Percentiles rank a stretch among this genome's conserved stretches.
Evolutionary conservation across 192 early-diverging fungal species (phyloP).

Genomic region (Paraglomus brasilianum): DNA sequence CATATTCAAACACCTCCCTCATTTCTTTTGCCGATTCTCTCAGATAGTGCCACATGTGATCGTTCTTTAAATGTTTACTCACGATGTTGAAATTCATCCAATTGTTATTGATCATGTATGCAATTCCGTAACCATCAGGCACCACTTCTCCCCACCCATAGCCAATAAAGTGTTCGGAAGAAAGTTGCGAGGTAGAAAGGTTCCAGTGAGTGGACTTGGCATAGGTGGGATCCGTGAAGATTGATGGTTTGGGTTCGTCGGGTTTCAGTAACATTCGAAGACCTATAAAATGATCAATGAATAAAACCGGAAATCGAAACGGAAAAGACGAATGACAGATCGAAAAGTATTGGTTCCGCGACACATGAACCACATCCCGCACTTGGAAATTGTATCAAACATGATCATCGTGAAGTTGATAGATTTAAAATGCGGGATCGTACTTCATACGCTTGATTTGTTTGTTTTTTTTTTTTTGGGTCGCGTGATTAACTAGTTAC

Average conservation of each 20-base stretch:
- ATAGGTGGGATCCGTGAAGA: constrained; percentile 88
- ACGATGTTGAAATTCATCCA: constrained; percentile 86
- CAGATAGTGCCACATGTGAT: constrained; percentile 76
- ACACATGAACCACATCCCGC: no score
- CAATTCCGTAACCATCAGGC: constrained; percentile 87
- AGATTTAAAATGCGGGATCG: no score
- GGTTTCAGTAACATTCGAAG: constrained; percentile 75
- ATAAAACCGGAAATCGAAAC: neutral
- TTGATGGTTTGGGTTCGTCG: constrained; percentile 73
- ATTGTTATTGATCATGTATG: constrained; percentile 92
- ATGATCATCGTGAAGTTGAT: no score
- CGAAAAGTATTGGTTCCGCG: no score
- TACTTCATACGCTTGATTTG: no score
- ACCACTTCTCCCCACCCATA: constrained; percentile 90
- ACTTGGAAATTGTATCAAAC: no score
- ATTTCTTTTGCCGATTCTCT: constrained; percentile 89
- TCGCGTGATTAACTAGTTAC: neutral
- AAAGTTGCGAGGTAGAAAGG: constrained; percentile 89
- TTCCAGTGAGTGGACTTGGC: constrained; percentile 83
- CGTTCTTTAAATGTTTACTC: constrained; percentile 58
- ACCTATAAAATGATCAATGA: constrained; percentile 39
- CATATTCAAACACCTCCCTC: constrained; percentile 69
- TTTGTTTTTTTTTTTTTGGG: neutral
- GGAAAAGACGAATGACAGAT: no score
- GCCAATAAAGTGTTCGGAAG: constrained; percentile 88